Percentiles rank a stretch among this genome's conserved stretches.
These are phyloP conservation scores for Beta lomatogona DNA, from an alignment of 179 eudicot genomes.

Conservation along the genomic window DNA sequence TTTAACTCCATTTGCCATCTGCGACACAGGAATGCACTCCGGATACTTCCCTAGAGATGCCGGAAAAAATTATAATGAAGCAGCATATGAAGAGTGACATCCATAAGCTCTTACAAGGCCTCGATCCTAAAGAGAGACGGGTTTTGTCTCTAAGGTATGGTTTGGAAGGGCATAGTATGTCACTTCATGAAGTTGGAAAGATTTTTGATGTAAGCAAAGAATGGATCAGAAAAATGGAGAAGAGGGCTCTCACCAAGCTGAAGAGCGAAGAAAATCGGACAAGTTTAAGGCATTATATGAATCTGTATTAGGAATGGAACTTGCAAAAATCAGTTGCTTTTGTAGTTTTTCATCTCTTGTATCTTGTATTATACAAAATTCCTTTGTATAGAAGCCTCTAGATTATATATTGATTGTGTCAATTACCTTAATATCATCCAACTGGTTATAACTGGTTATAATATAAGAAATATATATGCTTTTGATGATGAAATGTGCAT, in stretches of 20 bases:
- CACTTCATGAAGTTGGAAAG: conserved; percentile 76
- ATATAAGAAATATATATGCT: neutral
- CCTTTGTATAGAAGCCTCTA: conserved; percentile 1
- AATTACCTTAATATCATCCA: neutral
- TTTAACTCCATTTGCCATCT: conserved; percentile 9
- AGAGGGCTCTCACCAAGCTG: conserved; percentile 57
- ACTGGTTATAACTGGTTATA: neutral
- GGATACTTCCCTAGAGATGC: conserved; percentile 53
- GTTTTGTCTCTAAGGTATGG: conserved; percentile 67
- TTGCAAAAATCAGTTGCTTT: neutral
- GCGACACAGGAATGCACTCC: conserved; percentile 58
- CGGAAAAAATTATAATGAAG: conserved; percentile 56
- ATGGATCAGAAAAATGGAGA: conserved; percentile 76
- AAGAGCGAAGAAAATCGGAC: conserved; percentile 43
- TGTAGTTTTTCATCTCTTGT: neutral
- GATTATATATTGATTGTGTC: neutral
- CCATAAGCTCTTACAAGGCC: conserved; percentile 41
- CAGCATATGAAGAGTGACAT: conserved; percentile 60
- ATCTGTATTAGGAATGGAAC: neutral
- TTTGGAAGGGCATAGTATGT: conserved; percentile 55
- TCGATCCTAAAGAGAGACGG: conserved; percentile 61
- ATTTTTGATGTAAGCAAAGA: conserved; percentile 73
- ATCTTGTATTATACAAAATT: neutral
- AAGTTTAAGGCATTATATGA: conserved; percentile 54
- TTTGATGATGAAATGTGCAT: neutral